A percentile compares a stretch with the other conserved stretches of the same genome.
phyloP scores from a whole-genome alignment of 148 eudicot genomes.

The Heliosperma pusillum region DNA sequence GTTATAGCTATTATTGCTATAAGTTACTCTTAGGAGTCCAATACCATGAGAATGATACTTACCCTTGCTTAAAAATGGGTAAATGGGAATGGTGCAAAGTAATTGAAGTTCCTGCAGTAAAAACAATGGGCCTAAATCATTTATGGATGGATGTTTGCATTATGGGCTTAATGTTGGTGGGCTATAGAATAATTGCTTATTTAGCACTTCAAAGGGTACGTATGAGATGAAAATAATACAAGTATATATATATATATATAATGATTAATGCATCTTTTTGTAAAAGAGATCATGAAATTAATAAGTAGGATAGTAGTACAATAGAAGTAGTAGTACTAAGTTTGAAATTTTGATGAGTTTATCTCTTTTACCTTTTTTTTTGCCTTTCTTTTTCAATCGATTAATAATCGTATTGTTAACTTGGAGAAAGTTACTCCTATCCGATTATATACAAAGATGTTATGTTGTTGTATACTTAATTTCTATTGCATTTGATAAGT shows the following conservation, averaged over 20 bases:
- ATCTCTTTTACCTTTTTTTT: background rate
- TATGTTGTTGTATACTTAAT: background rate
- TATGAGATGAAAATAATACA: constrained; percentile 25
- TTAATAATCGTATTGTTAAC: background rate
- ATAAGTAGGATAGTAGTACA: background rate
- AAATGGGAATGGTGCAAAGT: constrained; percentile 65
- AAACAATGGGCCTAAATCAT: constrained; percentile 60
- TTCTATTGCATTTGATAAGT: background rate
- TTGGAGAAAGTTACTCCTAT: background rate
- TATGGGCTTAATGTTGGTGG: constrained; percentile 82
- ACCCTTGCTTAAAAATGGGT: constrained; percentile 58
- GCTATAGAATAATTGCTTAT: constrained; percentile 81
- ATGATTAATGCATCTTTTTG: constrained; percentile 16
- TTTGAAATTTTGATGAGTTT: background rate
- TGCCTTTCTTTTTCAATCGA: background rate
- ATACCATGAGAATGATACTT: constrained; percentile 62
- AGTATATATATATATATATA: background rate
- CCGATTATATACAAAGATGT: background rate
- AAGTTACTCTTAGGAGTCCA: constrained; percentile 88
- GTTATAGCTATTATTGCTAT: constrained; percentile 95
- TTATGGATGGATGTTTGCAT: constrained; percentile 63
- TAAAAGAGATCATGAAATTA: background rate
- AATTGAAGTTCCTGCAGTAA: constrained; percentile 60
- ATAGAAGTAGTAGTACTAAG: background rate
- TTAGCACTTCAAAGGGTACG: constrained; percentile 68